Base-by-base conservation (phyloP, 2,329 filamentous ascomycete genomes). In the Xylaria sp. region DNA sequence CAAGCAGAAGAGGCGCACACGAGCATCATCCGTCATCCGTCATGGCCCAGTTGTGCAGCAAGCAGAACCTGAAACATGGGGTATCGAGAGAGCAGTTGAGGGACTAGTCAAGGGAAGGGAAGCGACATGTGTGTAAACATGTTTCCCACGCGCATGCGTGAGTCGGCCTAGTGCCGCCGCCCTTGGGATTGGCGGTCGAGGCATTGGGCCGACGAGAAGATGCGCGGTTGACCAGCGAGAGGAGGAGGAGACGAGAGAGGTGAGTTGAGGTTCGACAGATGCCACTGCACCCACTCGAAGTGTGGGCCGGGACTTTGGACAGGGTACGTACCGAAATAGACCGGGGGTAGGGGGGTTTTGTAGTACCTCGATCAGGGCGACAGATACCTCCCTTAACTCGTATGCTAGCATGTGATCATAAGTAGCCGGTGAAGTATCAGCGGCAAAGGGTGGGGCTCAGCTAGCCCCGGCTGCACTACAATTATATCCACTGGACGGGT, bases 11-110 rank as follows among this genome's bases (percentile, higher is more conserved):
- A 31, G 28, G 5, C 28, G 28, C 28, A 31, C 28, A 9, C 28
- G 9, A 31, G 28, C 28, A 31, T 4, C 28, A 57, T 54, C 49
- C 43, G 57, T 53, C 61, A 50, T 51, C 60, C 40, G 64, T 56
- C 61, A 66, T 64, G 65, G 63, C 61, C 50, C 63, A 59, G 53
- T 70, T 70, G n/a, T n/a, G 71, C 69, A 69, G 57, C 61, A 33
- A 61, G 65, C 14, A 35, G 65, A 70, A 72, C 72, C 73, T 75
- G 73, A 74, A 74, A 74, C 73, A 72, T 75, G 72, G 70, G 65
- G 64, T 64, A 61, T 28, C 14, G 38, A 61, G 38, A 61, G 31
- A 19, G 50, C n/a, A 67, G 69, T 62, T 57, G 64, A 49, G 67
- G 68, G 64, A 57, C 58, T 64, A 62, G 57, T 57, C 4, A 63